Evolutionary conservation across 805 yeast species (phyloP), one percentile per base, ranked within the genome.

Genomic region (Soucietia sequanensis): DNA sequence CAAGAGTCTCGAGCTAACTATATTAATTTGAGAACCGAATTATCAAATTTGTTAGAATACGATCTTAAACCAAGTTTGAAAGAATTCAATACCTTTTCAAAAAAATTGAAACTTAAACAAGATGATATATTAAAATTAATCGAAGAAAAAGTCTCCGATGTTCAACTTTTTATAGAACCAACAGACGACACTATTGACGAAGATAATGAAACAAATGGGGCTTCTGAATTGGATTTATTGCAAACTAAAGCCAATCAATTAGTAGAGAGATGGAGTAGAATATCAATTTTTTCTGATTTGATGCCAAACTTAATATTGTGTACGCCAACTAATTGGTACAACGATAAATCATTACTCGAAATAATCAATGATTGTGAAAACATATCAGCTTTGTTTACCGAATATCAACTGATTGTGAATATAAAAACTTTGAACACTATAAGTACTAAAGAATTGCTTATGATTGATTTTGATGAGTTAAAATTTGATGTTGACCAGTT

Each of bases 251-350:
- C 27, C 27, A 34, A 20, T 12, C 35, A 43, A 19, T 35, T 55
- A 33, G 37, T 42, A 14, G 37, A 31, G 23, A 37, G 42, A 36
- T 50, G 60, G 60, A 34, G 38, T 35, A 39, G 44, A 30, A 24
- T 49, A 13, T 30, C 50, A 10, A 44, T 50, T 29, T 22, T 58
- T 7, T 45, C 61, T 35, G 62, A 56, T 11, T 48, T 67, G 17
- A 39, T 67, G 14, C 67, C 66, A 1, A 44, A 50, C 18, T 45
- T 65, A n/a, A 47, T 65, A 5, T 44, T 55, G 20, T 55, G 62
- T 31, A 49, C 58, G 19, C 65, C 70, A 2, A 37, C 56, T 4
- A 57, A 65, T 42, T 67, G 72, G 72, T 60, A 51, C 39, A 46
- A 51, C 12, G 65, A 65, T 35, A 46, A 50, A 22, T 35, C 48